Conservation (phyloP, 371 early-diverging fungal genomes). For the Massospora cicadina region DNA sequence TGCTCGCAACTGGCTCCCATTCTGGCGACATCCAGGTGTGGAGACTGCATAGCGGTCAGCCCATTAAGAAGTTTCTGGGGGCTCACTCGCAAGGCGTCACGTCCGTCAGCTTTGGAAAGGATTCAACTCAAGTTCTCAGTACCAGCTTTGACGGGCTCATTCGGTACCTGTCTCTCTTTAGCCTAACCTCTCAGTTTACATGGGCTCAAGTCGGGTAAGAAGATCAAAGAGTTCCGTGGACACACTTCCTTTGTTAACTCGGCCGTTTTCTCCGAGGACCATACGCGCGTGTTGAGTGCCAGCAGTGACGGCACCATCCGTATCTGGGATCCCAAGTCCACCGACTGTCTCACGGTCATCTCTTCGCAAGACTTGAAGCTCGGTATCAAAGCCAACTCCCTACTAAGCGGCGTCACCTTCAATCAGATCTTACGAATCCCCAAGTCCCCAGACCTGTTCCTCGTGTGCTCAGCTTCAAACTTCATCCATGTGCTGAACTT, state of each 20-base stretch:
- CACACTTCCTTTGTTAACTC: constrained; percentile 74
- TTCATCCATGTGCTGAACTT: background rate
- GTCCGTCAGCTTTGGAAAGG: constrained; percentile 47
- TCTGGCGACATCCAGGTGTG: constrained; percentile 78
- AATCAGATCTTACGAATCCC: background rate
- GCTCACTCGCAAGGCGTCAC: constrained; percentile 80
- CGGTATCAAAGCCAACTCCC: background rate
- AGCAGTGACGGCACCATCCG: constrained; percentile 69
- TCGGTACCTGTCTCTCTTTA: constrained; percentile 21
- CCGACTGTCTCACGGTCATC: background rate
- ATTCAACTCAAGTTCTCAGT: constrained; percentile 55
- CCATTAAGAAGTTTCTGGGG: constrained; percentile 43
- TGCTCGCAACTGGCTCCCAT: constrained; percentile 68
- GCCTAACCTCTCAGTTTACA: constrained; percentile 32
- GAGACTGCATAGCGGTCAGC: constrained; percentile 58
- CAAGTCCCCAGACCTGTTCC: background rate
- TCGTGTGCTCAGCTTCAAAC: background rate
- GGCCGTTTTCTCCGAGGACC: constrained; percentile 47
- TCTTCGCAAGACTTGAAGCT: constrained; percentile 1
- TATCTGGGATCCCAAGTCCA: background rate
- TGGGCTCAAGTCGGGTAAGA: constrained; percentile 73
- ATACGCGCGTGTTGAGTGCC: constrained; percentile 43
- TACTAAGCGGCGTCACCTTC: background rate
- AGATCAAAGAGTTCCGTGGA: constrained; percentile 73
- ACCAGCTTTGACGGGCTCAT: constrained; percentile 61